Evolutionary conservation across 2,329 filamentous ascomycete species (phyloP).

Genomic region (Colletotrichum aenigma): DNA sequence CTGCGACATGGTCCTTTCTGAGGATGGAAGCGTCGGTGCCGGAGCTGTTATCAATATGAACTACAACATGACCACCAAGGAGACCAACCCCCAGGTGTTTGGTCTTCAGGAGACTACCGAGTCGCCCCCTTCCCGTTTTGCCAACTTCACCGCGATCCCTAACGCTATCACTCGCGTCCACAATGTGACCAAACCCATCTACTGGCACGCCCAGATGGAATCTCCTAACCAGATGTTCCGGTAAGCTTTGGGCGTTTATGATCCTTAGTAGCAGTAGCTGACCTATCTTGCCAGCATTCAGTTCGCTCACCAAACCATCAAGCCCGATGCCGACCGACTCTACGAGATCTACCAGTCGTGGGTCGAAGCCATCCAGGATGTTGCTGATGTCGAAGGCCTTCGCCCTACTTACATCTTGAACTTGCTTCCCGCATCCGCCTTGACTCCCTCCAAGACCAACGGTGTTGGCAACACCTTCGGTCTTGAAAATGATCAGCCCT

Average conservation of each 20-base stretch:
- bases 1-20: constrained; percentile 25
- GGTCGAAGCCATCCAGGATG: constrained; percentile 34
- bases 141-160: constrained; percentile 34
- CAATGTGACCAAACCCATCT: constrained; percentile 29
- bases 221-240: constrained; percentile 39
- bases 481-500: constrained; percentile 30
- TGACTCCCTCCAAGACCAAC: constrained; percentile 34
- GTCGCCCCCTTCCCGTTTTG: constrained; percentile 34
- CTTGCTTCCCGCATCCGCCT: constrained; percentile 26
- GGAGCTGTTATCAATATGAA: constrained; percentile 35
- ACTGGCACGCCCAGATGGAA: constrained; percentile 30
- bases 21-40: constrained; percentile 29
- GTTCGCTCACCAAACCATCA: constrained; percentile 40
- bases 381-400: constrained; percentile 38
- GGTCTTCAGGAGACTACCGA: constrained; percentile 37
- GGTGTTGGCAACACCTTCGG: constrained; percentile 43
- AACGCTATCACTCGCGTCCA: constrained; percentile 18
- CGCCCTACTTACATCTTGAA: constrained; percentile 42
- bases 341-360: constrained; percentile 36
- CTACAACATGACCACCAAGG: constrained; percentile 31
- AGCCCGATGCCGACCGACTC: constrained; percentile 35
- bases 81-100: constrained; percentile 26
- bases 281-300: constrained; percentile 26
- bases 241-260: constrained; percentile 13
- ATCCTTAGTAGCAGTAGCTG: not conserved